Base-by-base conservation (phyloP, 1,284 basidiomycete genomes). In the Microbotryum saponariae region DNA sequence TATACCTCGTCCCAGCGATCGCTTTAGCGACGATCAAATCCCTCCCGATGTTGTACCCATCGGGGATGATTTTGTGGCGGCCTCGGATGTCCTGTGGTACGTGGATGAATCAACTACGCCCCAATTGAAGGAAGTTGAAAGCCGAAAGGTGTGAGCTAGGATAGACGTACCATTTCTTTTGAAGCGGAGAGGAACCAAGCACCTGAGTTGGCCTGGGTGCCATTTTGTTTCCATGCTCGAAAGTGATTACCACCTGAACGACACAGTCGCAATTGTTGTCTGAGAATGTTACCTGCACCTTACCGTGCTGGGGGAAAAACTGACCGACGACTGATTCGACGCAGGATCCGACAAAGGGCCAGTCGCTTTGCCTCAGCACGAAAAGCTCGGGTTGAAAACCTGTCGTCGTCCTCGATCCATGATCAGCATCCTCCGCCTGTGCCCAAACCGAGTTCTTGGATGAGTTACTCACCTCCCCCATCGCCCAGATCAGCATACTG, bases 151-250 rank as follows among this genome's bases (percentile, higher is more conserved):
- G 9, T 16, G 37, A 16, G 37, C 9, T 16, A 2, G 18, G 6
- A 14, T 10, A 18, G 31, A 59, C 63, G 21, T 8, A 65, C 63
- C 6, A 74, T 72, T 56, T 76, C 75, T 47, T 73, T 74, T 10
- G 68, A 71, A 0, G 73, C 73, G 51, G 73, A 73, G 7, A 76
- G 62, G 66, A 76, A 76, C 75, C 75, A 76, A 1, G 75, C 72
- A 8, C 73, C 73, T 2, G 73, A 73, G 25, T 75, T 62, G 1
- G 74, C 73, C 42, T 63, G 54, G 4, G 73, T 72, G 6, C 75
- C 75, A 51, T 76, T 76, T 68, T 76, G 75, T 60, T 73, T 74
- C 74, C 74, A 76, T 1, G 66, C 70, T 10, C 75, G 60, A 54
- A 75, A 76, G 47, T 76, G 75, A 50, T 76, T 73, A 1, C 75